Percentiles rank a stretch among this genome's conserved stretches.
Evolutionary conservation across 2,329 filamentous ascomycete species (phyloP).

Genomic region (Xylariaceae sp.): DNA sequence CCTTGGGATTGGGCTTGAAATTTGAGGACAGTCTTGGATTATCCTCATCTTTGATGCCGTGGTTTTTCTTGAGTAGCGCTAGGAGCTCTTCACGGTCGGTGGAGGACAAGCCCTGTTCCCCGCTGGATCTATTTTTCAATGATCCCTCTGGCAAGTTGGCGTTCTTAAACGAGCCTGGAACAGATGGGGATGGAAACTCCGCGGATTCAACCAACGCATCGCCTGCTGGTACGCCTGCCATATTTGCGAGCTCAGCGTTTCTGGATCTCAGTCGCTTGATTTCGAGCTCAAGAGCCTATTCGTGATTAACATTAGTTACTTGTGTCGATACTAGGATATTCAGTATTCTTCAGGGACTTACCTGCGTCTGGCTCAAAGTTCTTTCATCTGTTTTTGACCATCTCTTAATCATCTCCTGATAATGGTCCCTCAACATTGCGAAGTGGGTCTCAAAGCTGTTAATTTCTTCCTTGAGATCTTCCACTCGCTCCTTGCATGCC

Average conservation of each 20-base stretch:
- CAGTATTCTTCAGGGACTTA: constrained; percentile 19
- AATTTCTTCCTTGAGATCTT: constrained; percentile 13
- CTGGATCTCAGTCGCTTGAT: constrained; percentile 19
- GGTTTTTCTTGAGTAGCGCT: not conserved
- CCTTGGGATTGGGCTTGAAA: constrained; percentile 28
- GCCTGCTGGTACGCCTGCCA: not conserved
- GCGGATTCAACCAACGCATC: not conserved
- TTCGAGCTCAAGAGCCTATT: constrained; percentile 29
- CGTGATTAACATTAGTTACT: constrained; percentile 4
- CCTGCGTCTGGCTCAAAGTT: constrained; percentile 27
- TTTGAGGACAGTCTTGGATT: not conserved
- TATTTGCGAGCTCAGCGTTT: constrained; percentile 17
- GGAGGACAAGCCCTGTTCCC: not conserved
- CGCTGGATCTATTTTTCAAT: not conserved
- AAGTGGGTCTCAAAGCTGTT: no score
- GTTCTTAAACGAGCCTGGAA: not conserved
- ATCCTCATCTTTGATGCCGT: not conserved
- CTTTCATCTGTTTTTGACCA: no score
- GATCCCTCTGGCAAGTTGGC: not conserved
- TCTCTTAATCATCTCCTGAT: no score
- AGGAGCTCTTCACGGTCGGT: not conserved
- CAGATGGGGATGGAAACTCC: not conserved
- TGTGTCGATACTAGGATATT: not conserved
- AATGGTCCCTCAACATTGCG: no score
- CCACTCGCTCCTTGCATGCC: constrained; percentile 10